Percentiles rank a stretch among this genome's conserved stretches.
phyloP scores from a whole-genome alignment of 2,329 filamentous ascomycete species.

The Venturia carpophila region DNA sequence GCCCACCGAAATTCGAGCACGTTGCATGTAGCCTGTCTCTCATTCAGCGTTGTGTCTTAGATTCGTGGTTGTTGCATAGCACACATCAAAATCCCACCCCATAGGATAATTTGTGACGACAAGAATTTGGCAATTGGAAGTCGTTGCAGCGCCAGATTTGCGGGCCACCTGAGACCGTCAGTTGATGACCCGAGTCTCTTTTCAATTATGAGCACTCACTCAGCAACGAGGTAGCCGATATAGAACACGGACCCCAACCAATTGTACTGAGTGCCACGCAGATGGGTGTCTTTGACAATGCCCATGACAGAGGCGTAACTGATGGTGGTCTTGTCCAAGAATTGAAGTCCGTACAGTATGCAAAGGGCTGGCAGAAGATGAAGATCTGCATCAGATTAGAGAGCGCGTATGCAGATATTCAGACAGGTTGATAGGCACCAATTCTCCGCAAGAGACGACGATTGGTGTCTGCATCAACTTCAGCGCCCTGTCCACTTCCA shows the following conservation, averaged over 20 bases:
- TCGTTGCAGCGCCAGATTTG: conserved; percentile 38
- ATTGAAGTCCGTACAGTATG: neutral
- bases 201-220: conserved; percentile 22
- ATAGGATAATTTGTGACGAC: neutral
- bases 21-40: conserved; percentile 24
- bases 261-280: conserved; percentile 44
- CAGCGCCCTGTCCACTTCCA: neutral
- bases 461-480: neutral
- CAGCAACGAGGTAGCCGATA: conserved; percentile 41
- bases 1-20: conserved; percentile 34
- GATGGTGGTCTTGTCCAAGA: conserved; percentile 10
- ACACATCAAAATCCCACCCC: conserved; percentile 18
- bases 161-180: conserved; percentile 27
- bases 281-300: conserved; percentile 39
- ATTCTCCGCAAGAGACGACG: neutral
- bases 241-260: conserved; percentile 47
- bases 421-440: neutral
- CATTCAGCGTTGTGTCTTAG: neutral
- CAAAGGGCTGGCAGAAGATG: neutral
- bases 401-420: neutral
- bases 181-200: neutral
- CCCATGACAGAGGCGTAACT: conserved; percentile 44
- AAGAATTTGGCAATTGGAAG: conserved; percentile 38
- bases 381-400: neutral
- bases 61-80: neutral